Evolutionary conservation across 1,139 yeast genomes (phyloP), one percentile per base, ranked within the genome.

Genomic region (Candida sp.): DNA sequence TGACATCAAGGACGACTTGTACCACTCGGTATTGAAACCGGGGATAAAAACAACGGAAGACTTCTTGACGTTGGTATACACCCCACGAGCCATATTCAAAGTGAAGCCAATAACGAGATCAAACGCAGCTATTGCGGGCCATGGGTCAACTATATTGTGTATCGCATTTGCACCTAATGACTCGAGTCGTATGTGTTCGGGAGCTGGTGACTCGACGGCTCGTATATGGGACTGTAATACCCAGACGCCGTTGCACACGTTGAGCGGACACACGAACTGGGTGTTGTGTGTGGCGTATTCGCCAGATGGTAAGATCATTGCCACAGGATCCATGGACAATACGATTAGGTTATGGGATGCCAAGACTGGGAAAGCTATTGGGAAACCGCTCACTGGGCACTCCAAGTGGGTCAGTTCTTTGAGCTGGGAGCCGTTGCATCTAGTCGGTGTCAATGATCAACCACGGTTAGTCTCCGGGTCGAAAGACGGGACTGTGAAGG

Each of bases 181-280:
- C 39, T 85, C 96, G 11, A 81, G 94, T 4, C 77, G 93, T 58
- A 85, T 94, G 88, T 96, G 91, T 44, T 88, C 98, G 0, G 99
- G 99, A 44, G 92, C 98, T 7, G 99, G 99, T 43, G 99, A 94
- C 67, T 84, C 89, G 42, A 93, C 98, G n/a, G 98, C 98, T 3
- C 79, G 98, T 64, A 84, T 94, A 48, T 94, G 99, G 99, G 98
- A 93, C 69, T 90, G 97, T 68, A 89, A 91, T 63, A 93, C 98
- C 0, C 96, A 90, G 62, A 94, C 99, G 0, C 97, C 98, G 4
- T 74, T 86, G 63, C 81, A 84, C 54, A 90, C 96, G 0, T 75
- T 96, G 49, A 65, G 77, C 12, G 99, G 99, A 0, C 99, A 94
- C 65, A 75, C 85, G 17, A 92, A 92, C 71, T 96, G 98, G 97